A percentile compares a stretch with the other conserved stretches of the same genome.
phyloP scores from a whole-genome alignment of 805 yeast species.

The Ogataea pignaliae region DNA sequence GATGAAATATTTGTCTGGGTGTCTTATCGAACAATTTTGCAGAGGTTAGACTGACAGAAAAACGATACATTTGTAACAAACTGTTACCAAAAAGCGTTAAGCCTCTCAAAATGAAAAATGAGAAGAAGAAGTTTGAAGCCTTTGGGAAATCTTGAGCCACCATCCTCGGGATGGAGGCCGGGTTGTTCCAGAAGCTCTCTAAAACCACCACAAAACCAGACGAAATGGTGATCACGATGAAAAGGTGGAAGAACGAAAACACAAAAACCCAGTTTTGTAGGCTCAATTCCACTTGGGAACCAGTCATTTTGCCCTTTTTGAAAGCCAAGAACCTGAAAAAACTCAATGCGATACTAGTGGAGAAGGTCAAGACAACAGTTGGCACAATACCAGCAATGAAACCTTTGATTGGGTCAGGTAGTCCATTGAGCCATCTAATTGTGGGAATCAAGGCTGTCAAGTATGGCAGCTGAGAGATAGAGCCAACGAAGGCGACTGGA shows the following conservation, averaged over 20 bases:
- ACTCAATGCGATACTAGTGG: constrained; percentile 59
- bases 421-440: constrained; percentile 46
- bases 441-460: constrained; percentile 59
- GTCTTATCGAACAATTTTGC: constrained; percentile 44
- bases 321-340: constrained; percentile 51
- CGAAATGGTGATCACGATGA: constrained; percentile 79
- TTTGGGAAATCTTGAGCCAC: constrained; percentile 79
- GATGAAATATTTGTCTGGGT: constrained; percentile 52
- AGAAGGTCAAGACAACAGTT: constrained; percentile 54
- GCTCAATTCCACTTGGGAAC: constrained; percentile 61
- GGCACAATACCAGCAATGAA: constrained; percentile 63
- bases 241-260: constrained; percentile 77
- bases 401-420: constrained; percentile 51
- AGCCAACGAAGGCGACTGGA: constrained; percentile 78
- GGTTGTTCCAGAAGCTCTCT: constrained; percentile 59
- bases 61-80: constrained; percentile 53
- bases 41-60: constrained; percentile 37
- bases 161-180: constrained; percentile 65
- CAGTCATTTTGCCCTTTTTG: constrained; percentile 56
- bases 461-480: constrained; percentile 70
- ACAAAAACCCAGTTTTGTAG: constrained; percentile 75
- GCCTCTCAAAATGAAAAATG: constrained; percentile 71
- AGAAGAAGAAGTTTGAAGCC: constrained; percentile 81
- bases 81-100: constrained; percentile 71
- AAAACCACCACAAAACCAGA: constrained; percentile 67